Conservation (phyloP, 2,329 filamentous ascomycete species). For the Ophiostoma montium region DNA sequence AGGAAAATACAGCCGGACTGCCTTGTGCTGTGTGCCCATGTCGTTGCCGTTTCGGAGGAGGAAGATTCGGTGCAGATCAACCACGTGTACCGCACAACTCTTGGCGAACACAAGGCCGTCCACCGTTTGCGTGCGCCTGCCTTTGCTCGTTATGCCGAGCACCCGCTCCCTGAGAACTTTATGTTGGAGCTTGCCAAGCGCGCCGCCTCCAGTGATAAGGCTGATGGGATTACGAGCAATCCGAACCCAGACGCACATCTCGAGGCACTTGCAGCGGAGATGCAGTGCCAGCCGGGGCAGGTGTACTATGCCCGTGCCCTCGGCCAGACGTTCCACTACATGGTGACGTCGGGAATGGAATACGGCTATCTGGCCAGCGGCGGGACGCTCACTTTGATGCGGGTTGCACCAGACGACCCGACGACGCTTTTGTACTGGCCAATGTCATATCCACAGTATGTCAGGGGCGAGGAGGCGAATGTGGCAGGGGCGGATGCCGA, state of each 20-base stretch:
- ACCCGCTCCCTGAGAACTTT: slow-evolving; percentile 3
- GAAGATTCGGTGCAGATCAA: not conserved
- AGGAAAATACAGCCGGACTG: slow-evolving; percentile 10
- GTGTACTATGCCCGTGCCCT: slow-evolving; percentile 1
- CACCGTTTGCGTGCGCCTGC: slow-evolving; percentile 4
- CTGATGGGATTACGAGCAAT: too few species aligned
- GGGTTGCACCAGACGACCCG: not conserved
- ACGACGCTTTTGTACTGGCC: not conserved
- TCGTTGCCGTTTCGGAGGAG: not conserved
- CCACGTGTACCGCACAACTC: not conserved
- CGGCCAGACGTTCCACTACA: slow-evolving; percentile 1
- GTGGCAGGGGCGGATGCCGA: too few species aligned
- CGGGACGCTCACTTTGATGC: not conserved
- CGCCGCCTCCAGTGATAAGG: too few species aligned
- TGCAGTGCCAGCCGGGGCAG: not conserved
- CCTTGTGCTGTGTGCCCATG: slow-evolving; percentile 7
- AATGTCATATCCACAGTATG: not conserved
- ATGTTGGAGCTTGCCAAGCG: too few species aligned
- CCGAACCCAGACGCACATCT: too few species aligned
- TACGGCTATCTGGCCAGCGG: slow-evolving; percentile 3
- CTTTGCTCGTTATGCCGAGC: not conserved
- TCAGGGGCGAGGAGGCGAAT: too few species aligned
- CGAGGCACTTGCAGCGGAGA: too few species aligned
- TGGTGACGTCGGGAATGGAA: not conserved
- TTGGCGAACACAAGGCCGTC: slow-evolving; percentile 8